Base-by-base conservation (phyloP, 371 early-diverging fungal genomes). In the Lichtheimia hyalospora region DNA sequence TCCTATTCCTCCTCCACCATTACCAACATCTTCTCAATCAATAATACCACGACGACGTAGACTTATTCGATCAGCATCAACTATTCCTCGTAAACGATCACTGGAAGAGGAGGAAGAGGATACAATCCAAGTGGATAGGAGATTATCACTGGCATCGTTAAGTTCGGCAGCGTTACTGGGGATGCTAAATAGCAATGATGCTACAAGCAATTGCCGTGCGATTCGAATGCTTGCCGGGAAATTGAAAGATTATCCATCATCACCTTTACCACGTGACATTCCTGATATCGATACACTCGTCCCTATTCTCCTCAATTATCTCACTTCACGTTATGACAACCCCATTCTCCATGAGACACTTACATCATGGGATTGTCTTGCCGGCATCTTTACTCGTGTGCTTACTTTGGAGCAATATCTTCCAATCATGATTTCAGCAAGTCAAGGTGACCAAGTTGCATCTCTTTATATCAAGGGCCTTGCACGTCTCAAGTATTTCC, bases 331-430 rank as follows among this genome's bases (percentile, higher is more conserved):
- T 0, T 40, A 49, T 15, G 49, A 53, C 2, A 62, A 67, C 13
- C 6, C n/a, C 0, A 28, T 40, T 8, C 20, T 70, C 16, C 66
- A 63, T 42, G 46, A 67, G 42, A 48, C 58, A 5, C 49, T 77
- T 46, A 74, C 70, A 71, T 61, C 64, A 18, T 74, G 75, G 73
- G 75, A 77, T 23, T 53, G 69, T 24, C 49, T 77, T 10, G 64
- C 68, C 2, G 60, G 66, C 16, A 59, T 77, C 2, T 64, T 70
- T 61, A 61, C 62, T 2, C 59, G 63, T 18, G 25, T 71, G 5
- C 48, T 74, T 24, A 43, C 63, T 0, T 23, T 74, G 1, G 52
- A 68, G 14, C 69, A 70, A 13, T 74, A 70, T 54, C 48, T 51
- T 49, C 58, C 58, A 5, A 12, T 23, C 12, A 44, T 57, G 28